Evolutionary conservation across 2,329 filamentous ascomycete genomes (phyloP).

Genomic region (Orbilia oligospora): DNA sequence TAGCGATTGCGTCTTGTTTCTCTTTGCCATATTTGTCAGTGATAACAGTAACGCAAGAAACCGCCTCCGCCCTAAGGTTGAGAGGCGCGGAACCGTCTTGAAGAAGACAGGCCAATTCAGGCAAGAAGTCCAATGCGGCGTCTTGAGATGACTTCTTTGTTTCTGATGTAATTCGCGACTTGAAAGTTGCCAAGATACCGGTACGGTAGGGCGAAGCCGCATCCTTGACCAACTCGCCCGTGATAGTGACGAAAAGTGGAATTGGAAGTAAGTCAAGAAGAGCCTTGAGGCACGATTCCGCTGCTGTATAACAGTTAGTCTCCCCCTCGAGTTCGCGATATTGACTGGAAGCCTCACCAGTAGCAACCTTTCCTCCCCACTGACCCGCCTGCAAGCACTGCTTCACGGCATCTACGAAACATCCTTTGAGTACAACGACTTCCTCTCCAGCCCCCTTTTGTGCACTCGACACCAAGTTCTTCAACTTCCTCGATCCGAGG

Average conservation of each 20-base stretch:
- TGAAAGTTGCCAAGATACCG: constrained; percentile 84
- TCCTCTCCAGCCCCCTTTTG: constrained; percentile 61
- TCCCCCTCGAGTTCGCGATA: constrained; percentile 44
- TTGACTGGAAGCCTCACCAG: constrained; percentile 62
- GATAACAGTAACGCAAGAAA: constrained; percentile 86
- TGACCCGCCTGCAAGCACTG: constrained; percentile 66
- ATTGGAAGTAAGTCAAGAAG: constrained; percentile 89
- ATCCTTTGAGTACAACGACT: constrained; percentile 56
- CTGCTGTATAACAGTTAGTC: constrained; percentile 71
- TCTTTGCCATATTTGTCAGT: constrained; percentile 96
- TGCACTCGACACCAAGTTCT: constrained; percentile 54
- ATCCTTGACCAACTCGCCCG: constrained; percentile 83
- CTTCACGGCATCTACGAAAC: constrained; percentile 63
- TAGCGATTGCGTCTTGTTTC: constrained; percentile 81
- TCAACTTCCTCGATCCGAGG: constrained; percentile 60
- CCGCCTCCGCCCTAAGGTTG: constrained; percentile 84
- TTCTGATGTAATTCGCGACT: constrained; percentile 81
- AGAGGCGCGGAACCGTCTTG: constrained; percentile 80
- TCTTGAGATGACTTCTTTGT: constrained; percentile 78
- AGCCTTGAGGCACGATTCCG: constrained; percentile 75
- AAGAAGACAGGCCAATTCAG: constrained; percentile 82
- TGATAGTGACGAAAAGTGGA: constrained; percentile 87
- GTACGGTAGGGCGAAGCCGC: constrained; percentile 81
- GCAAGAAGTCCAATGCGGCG: constrained; percentile 82
- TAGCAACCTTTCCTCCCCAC: constrained; percentile 67